These are phyloP conservation scores for Daedalea quercina DNA, from an alignment of 768 basidiomycete genomes.

Conservation along the genomic window DNA sequence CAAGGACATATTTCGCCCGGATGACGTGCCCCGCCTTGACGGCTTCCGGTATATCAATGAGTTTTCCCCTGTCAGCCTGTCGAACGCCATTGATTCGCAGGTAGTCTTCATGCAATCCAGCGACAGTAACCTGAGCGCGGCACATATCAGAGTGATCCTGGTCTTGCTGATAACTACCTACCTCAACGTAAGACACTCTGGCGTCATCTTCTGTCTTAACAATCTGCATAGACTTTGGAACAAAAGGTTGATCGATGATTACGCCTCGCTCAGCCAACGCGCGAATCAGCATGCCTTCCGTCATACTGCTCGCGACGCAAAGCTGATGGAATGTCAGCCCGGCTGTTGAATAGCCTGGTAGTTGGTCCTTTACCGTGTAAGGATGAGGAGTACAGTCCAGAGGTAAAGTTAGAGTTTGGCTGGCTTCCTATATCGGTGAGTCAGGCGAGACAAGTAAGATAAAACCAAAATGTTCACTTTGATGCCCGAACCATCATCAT, in stretches of 20 bases:
- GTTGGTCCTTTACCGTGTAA: neutral
- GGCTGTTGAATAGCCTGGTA: neutral
- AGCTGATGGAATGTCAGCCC: neutral
- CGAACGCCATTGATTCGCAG: neutral
- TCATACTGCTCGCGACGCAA: too few species aligned
- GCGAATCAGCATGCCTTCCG: conserved; percentile 22
- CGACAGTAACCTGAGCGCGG: neutral
- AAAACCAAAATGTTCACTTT: conserved; percentile 10
- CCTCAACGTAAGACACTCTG: neutral
- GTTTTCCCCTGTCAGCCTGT: neutral
- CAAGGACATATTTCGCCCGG: conserved; percentile 30
- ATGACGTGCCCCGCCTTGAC: conserved; percentile 32
- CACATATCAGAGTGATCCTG: too few species aligned
- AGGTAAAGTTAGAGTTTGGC: neutral
- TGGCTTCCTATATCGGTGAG: neutral
- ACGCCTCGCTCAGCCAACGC: conserved; percentile 36
- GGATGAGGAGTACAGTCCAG: neutral
- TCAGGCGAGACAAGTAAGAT: neutral
- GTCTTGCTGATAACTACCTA: too few species aligned
- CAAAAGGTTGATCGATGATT: conserved; percentile 26
- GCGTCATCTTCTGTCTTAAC: conserved; percentile 12
- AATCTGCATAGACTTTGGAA: conserved; percentile 31
- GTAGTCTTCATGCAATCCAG: conserved; percentile 14
- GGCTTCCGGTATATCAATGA: conserved; percentile 26
- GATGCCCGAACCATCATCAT: conserved; percentile 22